Evolutionary conservation across 1,284 basidiomycete species (phyloP).

Genomic region (Tetrapyrgos nigripes): DNA sequence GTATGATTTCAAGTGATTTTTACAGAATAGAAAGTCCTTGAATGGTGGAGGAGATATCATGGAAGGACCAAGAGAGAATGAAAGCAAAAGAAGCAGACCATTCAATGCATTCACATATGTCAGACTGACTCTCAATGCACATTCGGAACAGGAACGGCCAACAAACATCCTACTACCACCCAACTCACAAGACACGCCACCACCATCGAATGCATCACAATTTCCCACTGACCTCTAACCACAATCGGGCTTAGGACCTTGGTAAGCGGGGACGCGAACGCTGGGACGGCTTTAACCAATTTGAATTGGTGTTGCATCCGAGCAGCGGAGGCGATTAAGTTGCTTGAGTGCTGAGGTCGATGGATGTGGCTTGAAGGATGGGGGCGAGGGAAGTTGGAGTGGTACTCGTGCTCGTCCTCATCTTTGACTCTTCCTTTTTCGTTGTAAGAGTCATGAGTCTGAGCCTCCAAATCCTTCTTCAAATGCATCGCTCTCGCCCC

Average conservation of each 20-base stretch:
- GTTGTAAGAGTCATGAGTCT: not conserved
- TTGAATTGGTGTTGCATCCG: conserved; percentile 47
- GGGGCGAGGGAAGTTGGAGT: conserved; percentile 17
- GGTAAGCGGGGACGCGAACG: conserved; percentile 73
- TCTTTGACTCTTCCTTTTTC: not conserved
- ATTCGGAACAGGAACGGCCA: conserved; percentile 21
- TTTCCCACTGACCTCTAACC: conserved; percentile 81
- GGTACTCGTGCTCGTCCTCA: conserved; percentile 6
- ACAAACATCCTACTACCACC: conserved; percentile 18
- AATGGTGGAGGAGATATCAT: no score
- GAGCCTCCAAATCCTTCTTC: not conserved
- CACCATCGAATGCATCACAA: conserved; percentile 47
- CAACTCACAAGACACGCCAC: conserved; percentile 21
- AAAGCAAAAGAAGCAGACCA: not conserved
- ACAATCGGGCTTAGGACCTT: conserved; percentile 72
- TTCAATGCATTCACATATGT: not conserved
- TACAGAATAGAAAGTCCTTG: no score
- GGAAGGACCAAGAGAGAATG: not conserved
- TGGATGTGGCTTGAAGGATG: conserved; percentile 10
- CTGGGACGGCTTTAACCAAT: conserved; percentile 64
- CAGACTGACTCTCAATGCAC: not conserved
- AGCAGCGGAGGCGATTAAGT: conserved; percentile 17
- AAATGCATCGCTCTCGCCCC: no score
- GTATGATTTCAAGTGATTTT: no score
- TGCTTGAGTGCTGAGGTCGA: not conserved